phyloP scores from a whole-genome alignment of 257 asterid genomes.

The Solanum pimpinellifolium region DNA sequence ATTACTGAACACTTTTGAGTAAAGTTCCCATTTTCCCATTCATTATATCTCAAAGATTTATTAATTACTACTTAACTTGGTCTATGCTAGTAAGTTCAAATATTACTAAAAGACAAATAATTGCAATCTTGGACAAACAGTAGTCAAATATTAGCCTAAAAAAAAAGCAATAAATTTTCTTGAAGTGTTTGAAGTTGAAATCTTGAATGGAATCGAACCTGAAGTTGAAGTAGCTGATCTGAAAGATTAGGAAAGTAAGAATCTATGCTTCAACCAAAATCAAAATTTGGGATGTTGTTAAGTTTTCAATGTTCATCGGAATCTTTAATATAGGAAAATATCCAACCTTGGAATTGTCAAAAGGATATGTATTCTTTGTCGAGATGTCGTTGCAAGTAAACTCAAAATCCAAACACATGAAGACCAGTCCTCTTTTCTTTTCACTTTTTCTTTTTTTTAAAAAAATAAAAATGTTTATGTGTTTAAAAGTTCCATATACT shows the following conservation, averaged over 20 bases:
- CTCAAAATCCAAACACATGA: background rate
- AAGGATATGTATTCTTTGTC: background rate
- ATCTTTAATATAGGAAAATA: background rate
- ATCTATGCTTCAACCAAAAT: background rate
- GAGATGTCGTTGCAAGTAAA: background rate
- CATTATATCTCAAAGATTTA: background rate
- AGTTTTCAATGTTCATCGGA: background rate
- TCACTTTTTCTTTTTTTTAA: background rate
- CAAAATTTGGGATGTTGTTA: background rate
- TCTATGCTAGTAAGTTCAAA: background rate
- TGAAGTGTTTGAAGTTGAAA: background rate
- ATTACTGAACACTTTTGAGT: background rate
- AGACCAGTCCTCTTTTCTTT: background rate
- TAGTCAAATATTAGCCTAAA: background rate
- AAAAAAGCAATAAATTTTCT: background rate
- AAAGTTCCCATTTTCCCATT: background rate
- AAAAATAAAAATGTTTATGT: too few relatives aligned
- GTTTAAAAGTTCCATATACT: background rate
- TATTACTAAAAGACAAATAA: background rate
- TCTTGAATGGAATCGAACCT: background rate
- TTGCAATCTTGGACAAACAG: background rate
- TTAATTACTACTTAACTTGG: background rate
- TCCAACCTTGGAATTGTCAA: background rate
- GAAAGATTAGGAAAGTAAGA: background rate
- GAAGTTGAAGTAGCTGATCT: background rate